Base-by-base conservation (phyloP, 2,329 filamentous ascomycete species). In the Trichophyton schoenleinii region DNA sequence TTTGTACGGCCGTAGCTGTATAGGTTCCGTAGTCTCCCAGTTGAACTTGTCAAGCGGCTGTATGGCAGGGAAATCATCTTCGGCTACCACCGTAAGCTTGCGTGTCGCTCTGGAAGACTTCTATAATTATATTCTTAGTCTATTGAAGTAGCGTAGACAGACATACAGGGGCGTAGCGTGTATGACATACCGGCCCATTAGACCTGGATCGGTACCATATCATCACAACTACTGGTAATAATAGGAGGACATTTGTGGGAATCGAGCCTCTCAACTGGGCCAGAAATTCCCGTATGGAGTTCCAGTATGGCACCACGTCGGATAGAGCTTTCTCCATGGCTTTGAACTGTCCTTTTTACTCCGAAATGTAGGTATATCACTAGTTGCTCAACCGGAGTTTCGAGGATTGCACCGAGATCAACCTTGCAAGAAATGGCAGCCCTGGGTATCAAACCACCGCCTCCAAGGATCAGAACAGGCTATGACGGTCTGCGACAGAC, bases 1-100 rank as follows among this genome's bases (percentile, higher is more conserved):
- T 69, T 83, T 84, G 70, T 84, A 84, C 0, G 81, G 80, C 13
- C 83, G 75, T 9, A 83, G 68, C 61, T 81, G 77, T 42, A 83
- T 67, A 0, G 81, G 83, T 61, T 79, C 74, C 36, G 77, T 79
- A 0, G 70, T 74, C 59, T 74, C 67, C 76, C 81, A 80, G 62
- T 81, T 70, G 64, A 85, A 82, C 61, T 76, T 69, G 1, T 68
- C 55, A 3, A 84, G 71, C 2, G 81, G 76, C 22, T 63, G 58
- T 31, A 66, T 64, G 1, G 58, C 31, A 4, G 64, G 62, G 25
- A 61, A 65, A 25, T 64, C 61, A 36, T 61, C 59, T 15, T 55
- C 59, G 18, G 42, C 38, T 18, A 57, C 44, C 2, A 59, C 28
- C 7, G 38, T 52, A 3, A 61, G 34, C 36, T 49, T 63, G 44